These are phyloP conservation scores for Neopestalotiopsis clavispora DNA, from an alignment of 2,329 filamentous ascomycete species.

Conservation along the genomic window DNA sequence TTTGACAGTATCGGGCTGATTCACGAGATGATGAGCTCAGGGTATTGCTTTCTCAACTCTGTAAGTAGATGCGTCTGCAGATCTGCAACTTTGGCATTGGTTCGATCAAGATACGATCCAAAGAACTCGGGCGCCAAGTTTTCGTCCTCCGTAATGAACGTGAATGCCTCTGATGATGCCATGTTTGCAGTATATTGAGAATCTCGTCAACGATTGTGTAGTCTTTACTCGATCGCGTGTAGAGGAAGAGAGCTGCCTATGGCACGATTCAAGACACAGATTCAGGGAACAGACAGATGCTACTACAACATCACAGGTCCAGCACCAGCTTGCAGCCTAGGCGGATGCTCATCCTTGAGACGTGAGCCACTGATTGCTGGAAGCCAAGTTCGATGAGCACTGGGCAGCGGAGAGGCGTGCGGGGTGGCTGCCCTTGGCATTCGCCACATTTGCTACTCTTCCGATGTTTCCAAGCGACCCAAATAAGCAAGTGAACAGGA, in stretches of 20 bases:
- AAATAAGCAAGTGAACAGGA: neutral
- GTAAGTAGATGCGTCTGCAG: conserved; percentile 9
- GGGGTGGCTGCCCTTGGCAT: neutral
- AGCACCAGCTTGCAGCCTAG: neutral
- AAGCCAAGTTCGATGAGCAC: neutral
- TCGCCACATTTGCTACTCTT: neutral
- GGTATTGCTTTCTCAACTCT: conserved; percentile 15
- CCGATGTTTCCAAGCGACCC: neutral
- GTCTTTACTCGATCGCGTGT: neutral
- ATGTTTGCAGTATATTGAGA: neutral
- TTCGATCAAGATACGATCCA: neutral
- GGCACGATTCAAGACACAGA: neutral
- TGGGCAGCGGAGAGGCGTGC: neutral
- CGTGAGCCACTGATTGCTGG: neutral
- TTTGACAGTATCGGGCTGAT: neutral
- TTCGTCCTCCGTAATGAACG: neutral
- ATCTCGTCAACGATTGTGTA: neutral
- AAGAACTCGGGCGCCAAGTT: neutral
- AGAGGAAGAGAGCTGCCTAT: neutral
- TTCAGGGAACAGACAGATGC: too few species aligned
- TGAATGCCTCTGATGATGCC: conserved; percentile 5
- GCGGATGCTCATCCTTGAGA: neutral
- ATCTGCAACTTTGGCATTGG: neutral
- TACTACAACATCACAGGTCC: too few species aligned
- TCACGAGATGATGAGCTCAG: conserved; percentile 12